Evolutionary conservation across 2,329 filamentous ascomycete genomes (phyloP).

Genomic region (Hypoxylon rubiginosum): DNA sequence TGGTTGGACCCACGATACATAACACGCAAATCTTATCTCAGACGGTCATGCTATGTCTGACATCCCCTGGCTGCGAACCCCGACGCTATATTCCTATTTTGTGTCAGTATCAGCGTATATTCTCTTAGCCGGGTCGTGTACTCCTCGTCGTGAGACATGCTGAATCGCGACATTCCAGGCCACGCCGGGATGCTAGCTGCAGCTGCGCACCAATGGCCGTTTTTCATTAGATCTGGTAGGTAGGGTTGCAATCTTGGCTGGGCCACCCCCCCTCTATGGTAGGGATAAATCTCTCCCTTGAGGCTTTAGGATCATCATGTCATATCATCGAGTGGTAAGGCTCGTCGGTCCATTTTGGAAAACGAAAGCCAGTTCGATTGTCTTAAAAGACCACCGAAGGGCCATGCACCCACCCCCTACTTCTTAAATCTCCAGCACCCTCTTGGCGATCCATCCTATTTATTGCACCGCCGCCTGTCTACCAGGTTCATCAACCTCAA

Average conservation of each 20-base stretch:
- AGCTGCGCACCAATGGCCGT: slow-evolving; percentile 6
- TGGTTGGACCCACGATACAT: slow-evolving; percentile 15
- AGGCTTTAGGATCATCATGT: slow-evolving; percentile 2
- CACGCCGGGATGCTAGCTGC: slow-evolving; percentile 24
- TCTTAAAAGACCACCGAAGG: slow-evolving; percentile 26
- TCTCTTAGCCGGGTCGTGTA: slow-evolving; percentile 11
- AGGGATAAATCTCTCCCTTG: slow-evolving; percentile 17
- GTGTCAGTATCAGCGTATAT: neutral
- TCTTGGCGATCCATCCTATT: slow-evolving; percentile 14
- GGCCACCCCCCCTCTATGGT: slow-evolving; percentile 8
- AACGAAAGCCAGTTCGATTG: slow-evolving; percentile 9
- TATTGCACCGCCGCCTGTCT: slow-evolving; percentile 6
- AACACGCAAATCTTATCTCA: slow-evolving; percentile 32
- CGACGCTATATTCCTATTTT: slow-evolving; percentile 21
- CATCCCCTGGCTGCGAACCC: slow-evolving; percentile 16
- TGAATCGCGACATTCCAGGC: slow-evolving; percentile 30
- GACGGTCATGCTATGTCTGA: slow-evolving; percentile 19
- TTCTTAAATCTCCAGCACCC: slow-evolving; percentile 15
- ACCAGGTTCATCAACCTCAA: neutral
- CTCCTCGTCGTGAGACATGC: slow-evolving; percentile 34
- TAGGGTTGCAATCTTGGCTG: slow-evolving; percentile 13
- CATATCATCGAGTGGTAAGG: slow-evolving; percentile 17
- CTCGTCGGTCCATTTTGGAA: neutral
- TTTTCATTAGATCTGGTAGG: slow-evolving; percentile 24
- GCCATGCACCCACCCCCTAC: slow-evolving; percentile 2